Base-by-base conservation (phyloP, 805 yeast genomes). In the Tetrapisispora iriomotensis region DNA sequence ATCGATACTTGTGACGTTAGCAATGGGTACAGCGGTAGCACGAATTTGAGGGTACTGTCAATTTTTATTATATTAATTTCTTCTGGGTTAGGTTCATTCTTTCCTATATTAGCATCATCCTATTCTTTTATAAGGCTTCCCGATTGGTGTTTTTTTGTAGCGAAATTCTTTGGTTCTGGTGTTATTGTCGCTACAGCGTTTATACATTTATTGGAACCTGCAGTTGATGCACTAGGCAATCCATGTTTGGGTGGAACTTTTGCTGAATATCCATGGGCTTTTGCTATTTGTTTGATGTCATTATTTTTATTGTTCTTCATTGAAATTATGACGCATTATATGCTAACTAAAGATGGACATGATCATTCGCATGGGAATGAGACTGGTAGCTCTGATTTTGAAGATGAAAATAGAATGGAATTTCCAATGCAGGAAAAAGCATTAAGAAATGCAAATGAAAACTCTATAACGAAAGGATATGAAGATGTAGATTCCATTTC, bases 161-260 rank as follows among this genome's bases (percentile, higher is more conserved):
- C 83, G 36, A 82, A 80, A 51, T 82, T 71, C 60, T 83, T 83
- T 54, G 94, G 94, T 44, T 79, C 88, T 3, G 94, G 94, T 40
- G 90, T 83, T 36, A 83, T 83, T 51, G 70, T 83, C 10, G 83
- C 90, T 12, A 83, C 94, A 1, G 84, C 88, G 0, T 81, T 83
- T 50, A 76, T 83, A 23, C 94, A 83, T 62, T 63, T 83, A 43
- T 60, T 83, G 42, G 68, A 74, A 45, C 90, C 86, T 0, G 90
- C 92, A 4, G 58, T 67, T 42, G 82, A 78, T 8, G 68, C 74
- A 2, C 63, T 82, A 34, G 41, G 44, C 8, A 37, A 72, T 37
- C 70, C 63, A 7, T 82, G 92, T 62, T 64, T 82, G 23, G 82
- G 83, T 9, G 79, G 77, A 27, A 71, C 72, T 0, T 74, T 75